Evolutionary conservation across 2,329 filamentous ascomycete genomes (phyloP).

Genomic region (Fusarium bulbicola): DNA sequence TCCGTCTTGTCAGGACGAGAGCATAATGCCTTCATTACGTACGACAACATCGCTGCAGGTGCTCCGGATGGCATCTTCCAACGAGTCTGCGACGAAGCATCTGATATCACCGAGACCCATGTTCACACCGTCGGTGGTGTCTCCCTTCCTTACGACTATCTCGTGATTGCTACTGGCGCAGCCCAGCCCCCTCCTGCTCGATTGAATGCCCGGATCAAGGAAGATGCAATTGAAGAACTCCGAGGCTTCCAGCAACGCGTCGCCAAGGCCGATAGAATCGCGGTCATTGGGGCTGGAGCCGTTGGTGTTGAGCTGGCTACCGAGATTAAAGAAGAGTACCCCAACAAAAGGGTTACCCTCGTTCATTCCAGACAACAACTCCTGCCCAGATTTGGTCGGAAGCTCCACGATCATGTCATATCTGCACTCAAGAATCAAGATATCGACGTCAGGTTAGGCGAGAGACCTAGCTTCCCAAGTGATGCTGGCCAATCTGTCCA

Average conservation of each 20-base stretch:
- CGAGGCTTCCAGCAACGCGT: slow-evolving; percentile 4
- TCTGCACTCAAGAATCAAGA: neutral
- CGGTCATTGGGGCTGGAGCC: slow-evolving; percentile 21
- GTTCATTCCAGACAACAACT: slow-evolving; percentile 23
- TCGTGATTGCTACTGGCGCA: slow-evolving; percentile 27
- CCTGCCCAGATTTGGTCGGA: slow-evolving; percentile 12
- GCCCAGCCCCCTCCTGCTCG: slow-evolving; percentile 23
- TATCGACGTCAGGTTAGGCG: neutral
- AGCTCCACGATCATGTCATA: slow-evolving; percentile 1
- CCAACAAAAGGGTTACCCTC: neutral
- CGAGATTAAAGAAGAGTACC: slow-evolving; percentile 17
- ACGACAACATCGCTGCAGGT: slow-evolving; percentile 5
- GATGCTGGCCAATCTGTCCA: neutral
- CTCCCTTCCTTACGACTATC: slow-evolving; percentile 2
- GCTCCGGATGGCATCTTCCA: slow-evolving; percentile 13
- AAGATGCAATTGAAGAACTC: slow-evolving; percentile 8
- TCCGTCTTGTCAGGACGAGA: slow-evolving; percentile 13
- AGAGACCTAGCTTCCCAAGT: neutral
- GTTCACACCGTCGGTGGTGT: neutral
- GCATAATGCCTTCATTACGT: neutral
- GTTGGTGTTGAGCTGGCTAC: slow-evolving; percentile 17
- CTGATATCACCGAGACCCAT: neutral
- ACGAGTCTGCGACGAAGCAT: slow-evolving; percentile 2
- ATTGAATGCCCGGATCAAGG: neutral
- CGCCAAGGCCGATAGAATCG: neutral